A percentile compares a stretch with the other conserved stretches of the same genome.
Evolutionary conservation across 164 flowering plant species (phyloP).

Genomic region (Hamamelis virginiana): DNA sequence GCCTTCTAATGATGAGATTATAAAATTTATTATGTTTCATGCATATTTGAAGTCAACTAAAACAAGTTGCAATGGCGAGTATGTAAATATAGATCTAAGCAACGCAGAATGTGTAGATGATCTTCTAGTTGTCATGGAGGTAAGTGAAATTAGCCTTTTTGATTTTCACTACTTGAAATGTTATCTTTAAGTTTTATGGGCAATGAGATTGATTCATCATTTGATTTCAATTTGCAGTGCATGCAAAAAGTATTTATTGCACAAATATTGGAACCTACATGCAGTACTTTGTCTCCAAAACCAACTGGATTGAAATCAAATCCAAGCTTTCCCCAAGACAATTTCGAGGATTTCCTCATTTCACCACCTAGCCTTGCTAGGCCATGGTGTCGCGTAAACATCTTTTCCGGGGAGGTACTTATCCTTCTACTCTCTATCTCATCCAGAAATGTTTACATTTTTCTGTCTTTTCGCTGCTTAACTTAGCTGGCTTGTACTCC

Average conservation of each 20-base stretch:
- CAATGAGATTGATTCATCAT: neutral
- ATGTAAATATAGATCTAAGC: slow-evolving; percentile 8
- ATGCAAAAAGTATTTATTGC: neutral
- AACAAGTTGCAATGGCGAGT: slow-evolving; percentile 17
- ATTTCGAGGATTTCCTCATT: neutral
- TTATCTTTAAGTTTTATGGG: neutral
- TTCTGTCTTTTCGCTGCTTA: no score
- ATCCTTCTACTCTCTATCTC: no score
- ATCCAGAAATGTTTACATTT: neutral
- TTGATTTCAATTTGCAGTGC: slow-evolving; percentile 12
- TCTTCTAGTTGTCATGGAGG: neutral
- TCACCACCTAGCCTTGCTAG: neutral
- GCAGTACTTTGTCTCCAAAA: slow-evolving; percentile 8
- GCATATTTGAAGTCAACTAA: slow-evolving; percentile 12
- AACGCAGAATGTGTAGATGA: slow-evolving; percentile 5
- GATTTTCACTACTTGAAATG: neutral
- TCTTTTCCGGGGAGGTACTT: no score
- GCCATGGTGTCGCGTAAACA: slow-evolving; percentile 14
- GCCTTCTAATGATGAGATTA: no score
- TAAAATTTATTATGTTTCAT: no score
- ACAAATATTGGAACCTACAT: slow-evolving; percentile 25
- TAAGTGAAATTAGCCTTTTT: neutral
- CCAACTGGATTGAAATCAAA: neutral
- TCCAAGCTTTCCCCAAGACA: neutral
- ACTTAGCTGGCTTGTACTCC: neutral